These are phyloP conservation scores for Chaetomiaceae sp. DNA, from an alignment of 2,329 filamentous ascomycete genomes.

Conservation along the genomic window DNA sequence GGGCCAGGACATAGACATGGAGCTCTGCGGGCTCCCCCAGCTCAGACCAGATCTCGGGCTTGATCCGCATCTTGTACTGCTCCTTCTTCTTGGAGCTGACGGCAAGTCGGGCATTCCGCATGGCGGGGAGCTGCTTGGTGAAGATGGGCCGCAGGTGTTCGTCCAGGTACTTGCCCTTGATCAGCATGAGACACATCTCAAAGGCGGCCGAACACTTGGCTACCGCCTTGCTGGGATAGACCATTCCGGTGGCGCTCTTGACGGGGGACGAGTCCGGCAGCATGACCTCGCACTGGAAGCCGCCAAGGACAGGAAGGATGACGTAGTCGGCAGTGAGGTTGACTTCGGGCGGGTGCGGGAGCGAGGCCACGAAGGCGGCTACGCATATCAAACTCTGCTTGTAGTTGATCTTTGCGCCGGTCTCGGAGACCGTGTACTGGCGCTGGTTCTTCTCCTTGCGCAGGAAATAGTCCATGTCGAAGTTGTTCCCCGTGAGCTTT, in stretches of 20 bases:
- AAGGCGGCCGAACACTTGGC: slow-evolving; percentile 91
- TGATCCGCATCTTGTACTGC: slow-evolving; percentile 71
- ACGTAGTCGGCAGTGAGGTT: slow-evolving; percentile 53
- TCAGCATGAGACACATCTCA: slow-evolving; percentile 67
- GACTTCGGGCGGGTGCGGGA: slow-evolving; percentile 46
- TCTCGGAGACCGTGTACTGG: slow-evolving; percentile 56
- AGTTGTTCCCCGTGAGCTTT: slow-evolving; percentile 56
- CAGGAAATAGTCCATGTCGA: slow-evolving; percentile 52
- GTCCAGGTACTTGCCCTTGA: slow-evolving; percentile 63
- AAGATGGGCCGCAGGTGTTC: slow-evolving; percentile 69
- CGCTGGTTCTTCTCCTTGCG: slow-evolving; percentile 45
- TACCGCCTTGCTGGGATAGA: slow-evolving; percentile 63
- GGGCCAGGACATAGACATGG: slow-evolving; percentile 56
- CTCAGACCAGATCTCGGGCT: slow-evolving; percentile 67
- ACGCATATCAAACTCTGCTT: slow-evolving; percentile 67
- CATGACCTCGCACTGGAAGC: slow-evolving; percentile 72
- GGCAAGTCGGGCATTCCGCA: slow-evolving; percentile 83
- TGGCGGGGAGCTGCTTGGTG: slow-evolving; percentile 64
- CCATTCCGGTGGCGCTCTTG: slow-evolving; percentile 56
- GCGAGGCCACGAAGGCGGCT: slow-evolving; percentile 65
- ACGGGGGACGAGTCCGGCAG: slow-evolving; percentile 73
- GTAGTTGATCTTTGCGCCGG: slow-evolving; percentile 76
- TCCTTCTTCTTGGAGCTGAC: slow-evolving; percentile 72
- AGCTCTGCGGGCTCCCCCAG: slow-evolving; percentile 48
- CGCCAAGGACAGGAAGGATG: slow-evolving; percentile 48